phyloP scores from a whole-genome alignment of 805 yeast species.

The Lipomyces yamanashiensis region DNA sequence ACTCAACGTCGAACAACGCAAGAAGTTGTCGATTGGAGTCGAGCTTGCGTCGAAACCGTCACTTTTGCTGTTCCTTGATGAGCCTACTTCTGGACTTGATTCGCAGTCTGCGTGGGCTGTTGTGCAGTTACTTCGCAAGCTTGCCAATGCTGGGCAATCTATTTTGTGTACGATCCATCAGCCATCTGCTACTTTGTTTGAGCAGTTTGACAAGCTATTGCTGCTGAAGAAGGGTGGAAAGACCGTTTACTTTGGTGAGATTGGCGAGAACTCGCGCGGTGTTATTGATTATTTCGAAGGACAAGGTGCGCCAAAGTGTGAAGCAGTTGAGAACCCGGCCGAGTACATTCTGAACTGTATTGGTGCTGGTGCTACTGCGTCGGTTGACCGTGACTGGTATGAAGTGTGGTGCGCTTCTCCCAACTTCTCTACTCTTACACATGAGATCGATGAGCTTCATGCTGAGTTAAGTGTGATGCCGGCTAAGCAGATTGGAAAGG shows the following conservation, averaged over 20 bases:
- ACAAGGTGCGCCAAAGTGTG: conserved; percentile 72
- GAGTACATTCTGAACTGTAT: conserved; percentile 74
- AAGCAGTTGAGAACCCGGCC: conserved; percentile 68
- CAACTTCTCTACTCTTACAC: conserved; percentile 47
- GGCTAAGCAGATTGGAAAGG: conserved; percentile 39
- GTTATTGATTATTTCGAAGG: conserved; percentile 70
- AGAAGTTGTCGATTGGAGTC: conserved; percentile 71
- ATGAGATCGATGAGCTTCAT: conserved; percentile 47
- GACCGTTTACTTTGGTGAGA: conserved; percentile 82
- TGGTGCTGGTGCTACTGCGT: conserved; percentile 81
- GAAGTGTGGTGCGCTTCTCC: conserved; percentile 62
- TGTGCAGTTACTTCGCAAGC: conserved; percentile 65
- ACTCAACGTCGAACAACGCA: conserved; percentile 69
- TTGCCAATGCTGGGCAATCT: conserved; percentile 75
- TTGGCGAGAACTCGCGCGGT: conserved; percentile 64
- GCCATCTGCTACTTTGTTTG: conserved; percentile 72
- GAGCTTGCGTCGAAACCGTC: conserved; percentile 73
- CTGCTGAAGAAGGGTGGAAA: conserved; percentile 76
- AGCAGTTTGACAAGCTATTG: conserved; percentile 68
- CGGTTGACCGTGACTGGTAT: conserved; percentile 62
- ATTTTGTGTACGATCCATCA: conserved; percentile 78
- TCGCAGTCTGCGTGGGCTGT: conserved; percentile 69
- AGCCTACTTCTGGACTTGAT: conserved; percentile 76
- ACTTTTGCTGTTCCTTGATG: conserved; percentile 63
- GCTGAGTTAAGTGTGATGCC: conserved; percentile 37